Base-by-base conservation (phyloP, 768 basidiomycete genomes). In the Infundibulicybe gibba region DNA sequence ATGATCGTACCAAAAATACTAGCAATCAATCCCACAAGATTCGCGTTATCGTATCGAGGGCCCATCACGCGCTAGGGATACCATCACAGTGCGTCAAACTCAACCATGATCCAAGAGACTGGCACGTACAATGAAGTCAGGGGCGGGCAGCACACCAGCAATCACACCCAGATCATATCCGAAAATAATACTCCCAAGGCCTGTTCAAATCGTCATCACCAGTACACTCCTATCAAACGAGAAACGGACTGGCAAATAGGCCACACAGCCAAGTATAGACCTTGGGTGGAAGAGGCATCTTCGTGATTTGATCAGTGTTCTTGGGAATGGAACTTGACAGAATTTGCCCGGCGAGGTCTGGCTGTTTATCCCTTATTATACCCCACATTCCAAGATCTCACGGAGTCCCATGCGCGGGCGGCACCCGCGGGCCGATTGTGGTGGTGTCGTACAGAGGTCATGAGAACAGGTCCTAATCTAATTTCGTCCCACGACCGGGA, bases 211-310 rank as follows among this genome's bases (percentile, higher is more conserved):
- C 15, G 33, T 41, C 32, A 11, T 31, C 19, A 43, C 37, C 25
- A 32, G 15, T 31, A 15, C 15, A 6, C 20, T 39, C 6, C 13
- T 14, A 33, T 10, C 9, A 14, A 41, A 31, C 25, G 41, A 10
- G 45, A 33, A 19, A 61, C 60, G n/a, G 52, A 70, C 71, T 72
- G 10, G 74, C 76, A 45, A 78, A 78, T 35, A 78, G 60, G 14
- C 76, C 76, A 49, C 75, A 78, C 2, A 78, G 59, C 74, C 74
- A 78, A 13, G 74, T 78, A 56, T 76, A 76, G 31, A 76, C 67
- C 51, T 76, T 74, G n/a, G 72, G 72, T 17, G 69, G 57, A 11
- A 74, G 61, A 37, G 61, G 45, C 69, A 72, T 71, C 35, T 32
- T 44, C 25, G 25, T 25, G 25, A 3, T 25, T 8, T 25, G 25